Evolutionary conservation across 371 early-diverging fungal species (phyloP).

Genomic region (Polyrhizophydium stewartii): DNA sequence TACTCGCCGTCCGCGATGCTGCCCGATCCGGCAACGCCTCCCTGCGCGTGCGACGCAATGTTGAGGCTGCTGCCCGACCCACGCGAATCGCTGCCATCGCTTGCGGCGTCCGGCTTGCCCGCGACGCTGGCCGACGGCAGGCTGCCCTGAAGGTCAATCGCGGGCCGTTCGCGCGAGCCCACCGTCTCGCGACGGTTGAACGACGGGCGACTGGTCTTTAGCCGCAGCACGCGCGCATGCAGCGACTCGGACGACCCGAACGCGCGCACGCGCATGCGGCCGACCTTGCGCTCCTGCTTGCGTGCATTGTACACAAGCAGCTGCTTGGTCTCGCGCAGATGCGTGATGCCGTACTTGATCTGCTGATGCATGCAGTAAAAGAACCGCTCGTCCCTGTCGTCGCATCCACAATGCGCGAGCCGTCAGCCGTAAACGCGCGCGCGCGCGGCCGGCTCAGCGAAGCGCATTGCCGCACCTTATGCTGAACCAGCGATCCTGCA

Average conservation of each 20-base stretch:
- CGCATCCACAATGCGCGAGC: too few relatives aligned
- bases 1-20: constrained; percentile 34
- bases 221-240: too few relatives aligned
- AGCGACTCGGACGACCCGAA: not conserved
- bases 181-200: too few relatives aligned
- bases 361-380: constrained; percentile 53
- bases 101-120: too few relatives aligned
- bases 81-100: too few relatives aligned
- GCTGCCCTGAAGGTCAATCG: too few relatives aligned
- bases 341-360: constrained; percentile 34
- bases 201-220: too few relatives aligned
- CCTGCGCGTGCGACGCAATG: not conserved
- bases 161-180: too few relatives aligned
- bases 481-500: constrained; percentile 44
- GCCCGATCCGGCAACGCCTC: constrained; percentile 20
- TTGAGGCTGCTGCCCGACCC: not conserved
- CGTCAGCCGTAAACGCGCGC: too few relatives aligned
- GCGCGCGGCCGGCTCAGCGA: too few relatives aligned
- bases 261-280: not conserved
- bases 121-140: too few relatives aligned
- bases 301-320: constrained; percentile 1
- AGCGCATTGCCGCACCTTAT: constrained; percentile 31
- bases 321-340: constrained; percentile 40
- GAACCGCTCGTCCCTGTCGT: constrained; percentile 49
- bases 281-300: not conserved